Evolutionary conservation across 2,329 filamentous ascomycete species (phyloP).

Genomic region (Aspergillus chevalieri): DNA sequence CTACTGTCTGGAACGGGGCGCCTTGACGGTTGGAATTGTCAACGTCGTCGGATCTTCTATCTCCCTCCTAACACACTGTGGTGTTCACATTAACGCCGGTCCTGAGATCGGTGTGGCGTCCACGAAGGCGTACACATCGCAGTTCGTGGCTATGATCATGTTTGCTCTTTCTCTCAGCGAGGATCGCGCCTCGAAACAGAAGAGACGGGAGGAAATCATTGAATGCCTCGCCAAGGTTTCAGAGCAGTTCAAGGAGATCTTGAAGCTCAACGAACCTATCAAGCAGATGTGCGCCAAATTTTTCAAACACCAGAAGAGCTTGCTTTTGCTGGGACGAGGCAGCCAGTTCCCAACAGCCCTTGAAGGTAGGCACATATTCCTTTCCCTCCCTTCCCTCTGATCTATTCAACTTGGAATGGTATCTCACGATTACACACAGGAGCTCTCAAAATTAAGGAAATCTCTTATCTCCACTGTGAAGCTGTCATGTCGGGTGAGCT

Average conservation of each 20-base stretch:
- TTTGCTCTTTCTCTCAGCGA: constrained; percentile 94
- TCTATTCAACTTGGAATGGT: neutral
- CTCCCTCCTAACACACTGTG: constrained; percentile 96
- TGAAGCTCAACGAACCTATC: constrained; percentile 86
- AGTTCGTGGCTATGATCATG: constrained; percentile 99
- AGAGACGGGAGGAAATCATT: constrained; percentile 92
- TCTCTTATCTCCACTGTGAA: constrained; percentile 98
- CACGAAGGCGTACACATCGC: constrained; percentile 98
- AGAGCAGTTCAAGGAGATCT: constrained; percentile 82
- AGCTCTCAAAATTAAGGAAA: constrained; percentile 99
- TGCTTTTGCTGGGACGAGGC: constrained; percentile 87
- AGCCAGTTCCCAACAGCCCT: constrained; percentile 93
- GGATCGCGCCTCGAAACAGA: constrained; percentile 89
- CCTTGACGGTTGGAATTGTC: constrained; percentile 94
- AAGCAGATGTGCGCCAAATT: constrained; percentile 88
- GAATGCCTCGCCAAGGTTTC: constrained; percentile 83
- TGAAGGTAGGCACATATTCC: constrained; percentile 55
- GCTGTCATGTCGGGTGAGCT: constrained; percentile 99
- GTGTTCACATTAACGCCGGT: constrained; percentile 98
- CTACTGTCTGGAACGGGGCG: constrained; percentile 96
- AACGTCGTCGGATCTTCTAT: constrained; percentile 98
- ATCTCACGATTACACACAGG: constrained; percentile 34
- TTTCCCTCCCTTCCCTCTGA: neutral
- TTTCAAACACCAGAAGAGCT: constrained; percentile 95
- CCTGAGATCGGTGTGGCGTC: constrained; percentile 98